A percentile compares a stretch with the other conserved stretches of the same genome.
These are phyloP conservation scores for Starmerella gropengiesseri DNA, from an alignment of 805 yeast genomes.

Conservation along the genomic window DNA sequence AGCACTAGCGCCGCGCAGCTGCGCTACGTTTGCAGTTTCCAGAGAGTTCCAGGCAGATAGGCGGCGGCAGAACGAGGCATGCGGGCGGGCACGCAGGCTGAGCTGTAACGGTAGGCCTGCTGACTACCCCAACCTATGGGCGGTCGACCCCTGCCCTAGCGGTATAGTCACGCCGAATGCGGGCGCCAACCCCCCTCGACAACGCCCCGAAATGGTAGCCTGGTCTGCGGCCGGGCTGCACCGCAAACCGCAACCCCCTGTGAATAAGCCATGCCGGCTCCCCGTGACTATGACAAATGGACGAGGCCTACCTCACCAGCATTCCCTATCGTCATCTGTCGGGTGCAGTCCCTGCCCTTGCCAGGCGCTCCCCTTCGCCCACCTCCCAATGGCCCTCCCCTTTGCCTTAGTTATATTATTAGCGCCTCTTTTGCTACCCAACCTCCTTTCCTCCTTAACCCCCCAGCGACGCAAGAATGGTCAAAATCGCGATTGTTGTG, in stretches of 20 bases:
- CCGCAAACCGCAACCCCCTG: not conserved
- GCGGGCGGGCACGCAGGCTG: too few species aligned
- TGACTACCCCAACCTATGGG: too few species aligned
- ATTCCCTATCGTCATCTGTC: slow-evolving; percentile 1
- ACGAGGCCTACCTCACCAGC: not conserved
- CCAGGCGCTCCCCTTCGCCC: not conserved
- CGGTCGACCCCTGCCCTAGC: too few species aligned
- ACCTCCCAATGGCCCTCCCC: slow-evolving; percentile 1
- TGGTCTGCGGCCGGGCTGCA: not conserved
- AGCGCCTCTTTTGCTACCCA: slow-evolving; percentile 4
- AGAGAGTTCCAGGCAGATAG: too few species aligned
- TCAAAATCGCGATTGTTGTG: slow-evolving; percentile 40
- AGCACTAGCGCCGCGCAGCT: too few species aligned
- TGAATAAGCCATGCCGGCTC: not conserved
- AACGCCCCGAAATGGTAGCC: not conserved
- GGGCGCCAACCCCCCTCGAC: too few species aligned
- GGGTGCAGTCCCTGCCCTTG: slow-evolving; percentile 2
- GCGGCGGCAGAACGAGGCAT: too few species aligned
- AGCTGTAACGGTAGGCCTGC: too few species aligned
- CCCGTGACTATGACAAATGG: slow-evolving; percentile 8
- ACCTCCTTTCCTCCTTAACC: not conserved
- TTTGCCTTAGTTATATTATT: slow-evolving; percentile 7
- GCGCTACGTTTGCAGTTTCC: too few species aligned
- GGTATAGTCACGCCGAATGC: too few species aligned
- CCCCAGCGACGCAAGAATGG: slow-evolving; percentile 14